These are phyloP conservation scores for Balakata baccata DNA, from an alignment of 345 rosid species.

Conservation along the genomic window DNA sequence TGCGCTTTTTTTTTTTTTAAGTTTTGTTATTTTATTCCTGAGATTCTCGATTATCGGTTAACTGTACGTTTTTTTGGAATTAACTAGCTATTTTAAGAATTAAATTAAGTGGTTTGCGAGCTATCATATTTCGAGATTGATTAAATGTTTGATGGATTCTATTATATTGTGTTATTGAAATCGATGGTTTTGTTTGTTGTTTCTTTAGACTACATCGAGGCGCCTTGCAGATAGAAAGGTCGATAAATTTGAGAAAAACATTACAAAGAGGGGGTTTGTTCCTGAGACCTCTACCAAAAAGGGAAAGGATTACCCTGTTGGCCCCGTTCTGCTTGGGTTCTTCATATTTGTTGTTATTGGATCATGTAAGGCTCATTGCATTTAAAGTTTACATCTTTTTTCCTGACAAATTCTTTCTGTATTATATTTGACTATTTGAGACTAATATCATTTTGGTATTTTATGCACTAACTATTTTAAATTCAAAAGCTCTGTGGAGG, in stretches of 20 bases:
- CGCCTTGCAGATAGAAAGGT: conserved; percentile 80
- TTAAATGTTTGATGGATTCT: background rate
- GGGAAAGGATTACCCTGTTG: conserved; percentile 86
- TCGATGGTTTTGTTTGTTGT: conserved; percentile 5
- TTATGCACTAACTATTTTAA: background rate
- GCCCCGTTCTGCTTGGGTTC: conserved; percentile 91
- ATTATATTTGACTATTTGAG: background rate
- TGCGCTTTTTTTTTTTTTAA: background rate
- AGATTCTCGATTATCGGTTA: background rate
- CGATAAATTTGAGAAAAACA: conserved; percentile 79
- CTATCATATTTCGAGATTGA: background rate
- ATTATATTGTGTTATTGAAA: background rate
- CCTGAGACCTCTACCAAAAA: conserved; percentile 78
- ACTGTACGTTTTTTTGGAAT: background rate
- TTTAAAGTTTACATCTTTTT: background rate
- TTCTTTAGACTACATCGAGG: conserved; percentile 80
- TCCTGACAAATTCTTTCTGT: background rate
- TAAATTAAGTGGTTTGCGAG: background rate
- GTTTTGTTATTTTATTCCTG: too few species aligned
- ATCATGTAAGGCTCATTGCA: conserved; percentile 53
- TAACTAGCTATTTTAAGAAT: background rate
- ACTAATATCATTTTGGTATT: background rate
- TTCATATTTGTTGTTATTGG: conserved; percentile 91
- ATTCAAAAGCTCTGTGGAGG: too few species aligned
- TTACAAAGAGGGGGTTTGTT: conserved; percentile 77